Conservation (phyloP, 2,329 filamentous ascomycete genomes). For the Botrytis galanthina region DNA sequence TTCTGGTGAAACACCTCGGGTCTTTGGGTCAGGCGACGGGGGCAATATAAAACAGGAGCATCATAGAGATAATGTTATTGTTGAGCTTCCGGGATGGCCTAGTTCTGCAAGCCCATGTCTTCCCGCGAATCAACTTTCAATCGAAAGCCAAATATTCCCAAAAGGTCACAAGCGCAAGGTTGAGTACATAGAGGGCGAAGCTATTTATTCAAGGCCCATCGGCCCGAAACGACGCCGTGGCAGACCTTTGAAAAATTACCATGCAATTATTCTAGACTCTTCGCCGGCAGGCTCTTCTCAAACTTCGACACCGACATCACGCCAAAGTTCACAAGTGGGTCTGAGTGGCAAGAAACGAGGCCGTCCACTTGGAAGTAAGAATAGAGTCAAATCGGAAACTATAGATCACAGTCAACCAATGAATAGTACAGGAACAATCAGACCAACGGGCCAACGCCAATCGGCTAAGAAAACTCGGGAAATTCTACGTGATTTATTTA, state of each 20-base stretch:
- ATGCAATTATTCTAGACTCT: background rate
- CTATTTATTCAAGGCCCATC: background rate
- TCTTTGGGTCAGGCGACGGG: no score
- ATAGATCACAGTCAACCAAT: background rate
- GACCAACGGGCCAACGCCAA: background rate
- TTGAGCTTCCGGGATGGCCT: background rate
- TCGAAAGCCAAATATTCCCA: background rate
- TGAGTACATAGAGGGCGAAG: background rate
- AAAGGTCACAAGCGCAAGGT: background rate
- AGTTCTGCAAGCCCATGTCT: background rate
- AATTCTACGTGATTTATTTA: background rate
- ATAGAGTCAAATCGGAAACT: background rate
- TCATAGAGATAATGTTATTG: background rate
- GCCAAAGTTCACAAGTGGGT: background rate
- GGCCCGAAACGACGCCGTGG: slow-evolving; percentile 8
- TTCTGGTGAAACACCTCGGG: background rate
- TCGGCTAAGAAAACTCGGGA: background rate
- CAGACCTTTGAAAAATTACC: background rate
- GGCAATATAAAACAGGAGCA: background rate
- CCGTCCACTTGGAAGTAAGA: background rate
- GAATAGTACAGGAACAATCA: background rate
- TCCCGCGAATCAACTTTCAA: background rate
- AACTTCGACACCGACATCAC: background rate
- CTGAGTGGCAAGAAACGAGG: background rate
- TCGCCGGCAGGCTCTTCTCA: background rate